Evolutionary conservation across 257 asterid genomes (phyloP), one percentile per base, ranked within the genome.

Genomic region (Primulina tabacum): DNA sequence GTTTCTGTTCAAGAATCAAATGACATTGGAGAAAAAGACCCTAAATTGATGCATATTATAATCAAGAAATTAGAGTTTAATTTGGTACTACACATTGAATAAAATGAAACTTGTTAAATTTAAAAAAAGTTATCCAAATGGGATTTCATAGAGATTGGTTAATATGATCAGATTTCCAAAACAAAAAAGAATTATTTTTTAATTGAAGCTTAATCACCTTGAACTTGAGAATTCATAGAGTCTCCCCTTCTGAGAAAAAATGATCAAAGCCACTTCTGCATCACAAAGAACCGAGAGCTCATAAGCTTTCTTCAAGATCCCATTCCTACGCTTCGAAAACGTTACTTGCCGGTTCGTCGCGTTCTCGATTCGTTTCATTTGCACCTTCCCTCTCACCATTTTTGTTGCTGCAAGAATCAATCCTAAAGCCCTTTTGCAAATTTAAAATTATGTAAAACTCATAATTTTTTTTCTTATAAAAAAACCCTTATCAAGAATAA

Each of bases 241-340:
- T 71, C 71, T 86, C 9, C 92, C 92, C 20, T 76, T 82, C 30
- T 84, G 70, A 3, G 92, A 83, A 69, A 86, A 86, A 65, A 86
- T 33, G 1, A 86, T 57, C 2, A 83, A 87, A 4, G 92, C 87
- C 76, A 86, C 80, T 72, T 86, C 88, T 12, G 88, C 87, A 77
- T 83, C 90, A 71, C 90, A 83, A n/a, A 86, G 84, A 80, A 86
- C 89, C 37, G 92, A 86, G 47, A 86, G 87, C 74, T 85, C 88
- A 75, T 78, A 85, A 10, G 90, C 90, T 70, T 85, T 85, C 81
- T 87, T 87, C 47, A 87, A 75, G 7, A 87, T 83, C 58, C 92
- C 92, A 67, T 86, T 82, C 77, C 89, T 77, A 21, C 89, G 71
- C 85, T 87, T 87, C 0, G 89, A 86, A 73, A 86, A 86, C 1